Conservation (phyloP, 2,329 filamentous ascomycete genomes). For the Epichloe aotearoae region DNA sequence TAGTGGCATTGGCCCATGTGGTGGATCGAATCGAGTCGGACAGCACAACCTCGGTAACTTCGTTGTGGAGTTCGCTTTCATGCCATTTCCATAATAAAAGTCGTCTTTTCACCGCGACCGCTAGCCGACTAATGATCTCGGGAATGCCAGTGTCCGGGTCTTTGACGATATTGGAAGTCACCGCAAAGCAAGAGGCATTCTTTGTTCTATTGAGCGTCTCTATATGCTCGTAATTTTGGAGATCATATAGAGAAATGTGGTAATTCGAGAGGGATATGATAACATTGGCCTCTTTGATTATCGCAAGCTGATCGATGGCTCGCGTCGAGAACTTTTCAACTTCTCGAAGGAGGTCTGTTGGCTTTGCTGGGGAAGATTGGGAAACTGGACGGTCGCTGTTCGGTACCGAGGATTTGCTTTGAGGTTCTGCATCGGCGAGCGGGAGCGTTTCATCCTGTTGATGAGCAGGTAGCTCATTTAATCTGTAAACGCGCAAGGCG, state of each 20-base stretch:
- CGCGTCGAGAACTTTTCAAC: slow-evolving; percentile 87
- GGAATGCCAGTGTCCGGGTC: slow-evolving; percentile 78
- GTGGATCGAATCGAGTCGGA: slow-evolving; percentile 76
- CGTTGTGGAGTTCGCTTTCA: slow-evolving; percentile 71
- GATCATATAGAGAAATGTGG: slow-evolving; percentile 78
- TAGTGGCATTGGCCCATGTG: slow-evolving; percentile 82
- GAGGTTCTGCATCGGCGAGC: slow-evolving; percentile 13
- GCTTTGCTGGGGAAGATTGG: slow-evolving; percentile 26
- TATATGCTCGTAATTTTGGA: slow-evolving; percentile 70
- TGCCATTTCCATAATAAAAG: slow-evolving; percentile 92
- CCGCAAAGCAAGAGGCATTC: slow-evolving; percentile 80
- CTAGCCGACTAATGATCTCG: slow-evolving; percentile 81
- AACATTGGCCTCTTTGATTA: slow-evolving; percentile 88
- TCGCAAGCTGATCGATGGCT: slow-evolving; percentile 83
- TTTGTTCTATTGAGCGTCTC: slow-evolving; percentile 72
- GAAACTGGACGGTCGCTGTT: slow-evolving; percentile 18
- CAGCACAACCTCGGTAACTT: slow-evolving; percentile 64
- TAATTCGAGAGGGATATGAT: slow-evolving; percentile 86
- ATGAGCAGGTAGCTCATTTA: slow-evolving; percentile 51
- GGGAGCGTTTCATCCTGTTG: slow-evolving; percentile 19
- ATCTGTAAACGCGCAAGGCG: slow-evolving; percentile 75
- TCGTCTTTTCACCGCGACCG: slow-evolving; percentile 84
- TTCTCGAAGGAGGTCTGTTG: slow-evolving; percentile 78
- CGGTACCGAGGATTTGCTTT: slow-evolving; percentile 15
- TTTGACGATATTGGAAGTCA: slow-evolving; percentile 91